Percentiles rank a stretch among this genome's conserved stretches.
These are phyloP conservation scores for Podaxis pistillaris DNA, from an alignment of 768 basidiomycete genomes.

Conservation along the genomic window DNA sequence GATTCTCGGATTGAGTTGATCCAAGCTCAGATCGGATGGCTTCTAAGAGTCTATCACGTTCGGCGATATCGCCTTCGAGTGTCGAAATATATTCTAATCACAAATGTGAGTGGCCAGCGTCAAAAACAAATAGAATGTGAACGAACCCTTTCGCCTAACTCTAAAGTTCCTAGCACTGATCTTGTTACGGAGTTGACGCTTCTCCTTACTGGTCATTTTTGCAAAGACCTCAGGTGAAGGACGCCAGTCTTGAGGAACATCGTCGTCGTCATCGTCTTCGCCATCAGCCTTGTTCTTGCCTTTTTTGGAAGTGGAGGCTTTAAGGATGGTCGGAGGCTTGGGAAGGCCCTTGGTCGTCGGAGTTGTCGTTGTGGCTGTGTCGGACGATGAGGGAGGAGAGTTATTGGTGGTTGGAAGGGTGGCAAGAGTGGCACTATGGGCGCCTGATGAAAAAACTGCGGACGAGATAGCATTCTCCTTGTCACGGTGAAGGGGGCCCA, in stretches of 20 bases:
- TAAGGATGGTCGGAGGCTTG: constrained; percentile 12
- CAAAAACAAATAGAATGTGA: constrained; percentile 16
- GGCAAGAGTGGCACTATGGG: constrained; percentile 19
- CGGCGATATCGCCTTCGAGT: constrained; percentile 90
- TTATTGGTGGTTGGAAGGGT: neutral
- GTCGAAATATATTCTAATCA: constrained; percentile 86
- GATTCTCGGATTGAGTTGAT: constrained; percentile 75
- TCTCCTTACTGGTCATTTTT: constrained; percentile 94
- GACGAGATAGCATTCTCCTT: constrained; percentile 32
- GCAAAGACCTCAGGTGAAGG: constrained; percentile 91
- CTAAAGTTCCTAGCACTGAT: constrained; percentile 94
- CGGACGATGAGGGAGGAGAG: neutral
- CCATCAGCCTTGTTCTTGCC: constrained; percentile 26
- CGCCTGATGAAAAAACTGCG: constrained; percentile 9
- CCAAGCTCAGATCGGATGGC: constrained; percentile 85
- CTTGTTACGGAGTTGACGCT: constrained; percentile 95
- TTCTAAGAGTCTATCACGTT: constrained; percentile 87
- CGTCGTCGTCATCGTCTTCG: constrained; percentile 47
- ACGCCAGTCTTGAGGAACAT: constrained; percentile 76
- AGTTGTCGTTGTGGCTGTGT: constrained; percentile 19
- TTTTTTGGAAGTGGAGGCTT: constrained; percentile 19
- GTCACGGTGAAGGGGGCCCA: constrained; percentile 24
- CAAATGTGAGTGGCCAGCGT: constrained; percentile 3
- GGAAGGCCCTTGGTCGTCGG: constrained; percentile 12
- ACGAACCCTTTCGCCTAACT: constrained; percentile 85